Base-by-base conservation (phyloP, 306 rosid genomes). In the Casuarina cunninghamiana region DNA sequence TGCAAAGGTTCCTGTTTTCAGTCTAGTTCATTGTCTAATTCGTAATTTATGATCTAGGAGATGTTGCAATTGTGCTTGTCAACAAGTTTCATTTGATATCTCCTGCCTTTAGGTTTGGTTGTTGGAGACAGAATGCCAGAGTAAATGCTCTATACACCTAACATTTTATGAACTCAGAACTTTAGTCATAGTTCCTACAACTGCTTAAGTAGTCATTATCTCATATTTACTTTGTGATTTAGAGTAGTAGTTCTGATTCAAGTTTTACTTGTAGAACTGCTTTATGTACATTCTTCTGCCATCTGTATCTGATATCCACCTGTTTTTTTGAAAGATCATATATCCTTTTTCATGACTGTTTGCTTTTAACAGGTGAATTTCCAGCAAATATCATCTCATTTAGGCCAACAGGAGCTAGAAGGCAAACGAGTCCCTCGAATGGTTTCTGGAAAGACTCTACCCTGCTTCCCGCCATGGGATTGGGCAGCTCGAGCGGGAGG, bases 391-490 rank as follows among this genome's bases (percentile, higher is more conserved):
- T 89, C 98, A 79, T 88, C 97, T 79, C 90, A 95, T 89, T 84
- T 95, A 75, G 98, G 97, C 44, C 98, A 95, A 85, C 98, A 95
- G 82, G 93, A 88, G 81, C 81, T 95, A 76, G 98, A 95, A 87
- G 98, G 97, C 10, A 95, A 91, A 80, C 90, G 97, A 79, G 98
- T 95, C 57, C 98, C 98, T 45, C 91, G 93, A 75, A 95, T 95
- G 98, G 97, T 93, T 87, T 95, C 97, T 62, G 98, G 98, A 67
- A 95, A 95, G 84, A 92, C 97, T 42, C 83, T 95, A 63, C 98
- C 97, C 2, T 88, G 97, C 89, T 95, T 95, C 79, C 71, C 93
- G n/a, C 86, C 98, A 3, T 95, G 98, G 97, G 98, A 95, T 88
- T 95, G 93, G 86, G 88, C 97, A 73, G 78, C 97, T 76, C 88